Evolutionary conservation across 768 basidiomycete species (phyloP).

Genomic region (Austroboletus eburneus): DNA sequence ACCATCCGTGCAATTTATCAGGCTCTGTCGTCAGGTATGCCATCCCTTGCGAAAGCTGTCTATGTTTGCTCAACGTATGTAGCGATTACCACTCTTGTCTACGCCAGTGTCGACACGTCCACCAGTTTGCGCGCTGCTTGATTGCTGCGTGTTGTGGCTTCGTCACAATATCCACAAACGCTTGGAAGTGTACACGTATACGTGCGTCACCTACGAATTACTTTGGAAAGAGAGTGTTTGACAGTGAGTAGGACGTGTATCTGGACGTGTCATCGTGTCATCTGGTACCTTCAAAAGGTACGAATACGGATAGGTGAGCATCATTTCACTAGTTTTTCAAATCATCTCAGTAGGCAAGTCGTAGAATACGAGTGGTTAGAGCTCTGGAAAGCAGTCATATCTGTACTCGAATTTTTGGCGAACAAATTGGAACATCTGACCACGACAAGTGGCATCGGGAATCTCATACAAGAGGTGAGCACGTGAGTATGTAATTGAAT

Average conservation of each 20-base stretch:
- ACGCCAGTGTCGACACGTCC: constrained; percentile 36
- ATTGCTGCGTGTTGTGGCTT: constrained; percentile 66
- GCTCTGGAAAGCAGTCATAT: constrained; percentile 56
- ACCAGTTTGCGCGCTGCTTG: constrained; percentile 56
- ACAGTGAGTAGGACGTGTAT: constrained; percentile 46
- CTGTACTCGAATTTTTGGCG: constrained; percentile 51
- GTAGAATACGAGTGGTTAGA: constrained; percentile 66
- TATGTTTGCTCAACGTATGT: not conserved
- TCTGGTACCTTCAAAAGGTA: constrained; percentile 56
- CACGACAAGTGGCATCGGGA: constrained; percentile 50
- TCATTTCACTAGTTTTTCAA: not conserved
- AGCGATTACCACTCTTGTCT: constrained; percentile 55
- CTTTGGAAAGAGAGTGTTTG: not conserved
- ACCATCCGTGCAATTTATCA: constrained; percentile 39
- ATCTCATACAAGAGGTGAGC: constrained; percentile 51
- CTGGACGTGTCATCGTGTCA: constrained; percentile 47
- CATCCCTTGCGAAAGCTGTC: not conserved
- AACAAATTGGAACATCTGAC: constrained; percentile 51
- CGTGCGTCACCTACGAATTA: constrained; percentile 35
- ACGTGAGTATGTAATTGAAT: not conserved
- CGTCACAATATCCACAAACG: constrained; percentile 66
- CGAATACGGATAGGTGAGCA: constrained; percentile 51
- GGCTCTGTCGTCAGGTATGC: constrained; percentile 61
- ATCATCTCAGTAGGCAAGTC: not conserved
- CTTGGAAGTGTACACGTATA: constrained; percentile 53